A percentile compares a stretch with the other conserved stretches of the same genome.
Conservation (phyloP, 2,329 filamentous ascomycete species). For the Cercospora nicotianae region DNA sequence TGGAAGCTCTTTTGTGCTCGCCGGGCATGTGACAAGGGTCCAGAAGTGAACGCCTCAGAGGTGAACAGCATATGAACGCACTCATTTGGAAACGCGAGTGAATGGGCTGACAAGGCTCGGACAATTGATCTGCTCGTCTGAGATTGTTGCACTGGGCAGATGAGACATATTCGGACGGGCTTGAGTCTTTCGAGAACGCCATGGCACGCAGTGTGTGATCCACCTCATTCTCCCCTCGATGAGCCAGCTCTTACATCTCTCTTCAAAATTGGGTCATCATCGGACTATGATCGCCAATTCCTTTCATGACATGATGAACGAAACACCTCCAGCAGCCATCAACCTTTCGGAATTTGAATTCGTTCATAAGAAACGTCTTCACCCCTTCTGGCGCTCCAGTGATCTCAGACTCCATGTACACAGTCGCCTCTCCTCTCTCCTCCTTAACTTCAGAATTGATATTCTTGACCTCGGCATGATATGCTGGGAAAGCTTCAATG, state of each 20-base stretch:
- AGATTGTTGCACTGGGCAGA: too few species aligned
- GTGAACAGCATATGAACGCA: background rate
- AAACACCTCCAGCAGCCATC: slow-evolving; percentile 16
- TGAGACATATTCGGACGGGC: background rate
- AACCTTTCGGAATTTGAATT: slow-evolving; percentile 16
- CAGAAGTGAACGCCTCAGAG: background rate
- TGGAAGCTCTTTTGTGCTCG: background rate
- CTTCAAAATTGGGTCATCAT: slow-evolving; percentile 3
- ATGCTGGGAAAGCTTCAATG: slow-evolving; percentile 11
- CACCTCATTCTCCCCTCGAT: background rate
- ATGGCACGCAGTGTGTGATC: background rate
- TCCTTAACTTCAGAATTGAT: slow-evolving; percentile 17
- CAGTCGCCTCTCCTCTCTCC: slow-evolving; percentile 12
- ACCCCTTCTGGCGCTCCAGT: slow-evolving; percentile 14
- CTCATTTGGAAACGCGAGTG: background rate
- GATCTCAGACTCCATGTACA: slow-evolving; percentile 17
- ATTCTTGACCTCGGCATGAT: slow-evolving; percentile 13
- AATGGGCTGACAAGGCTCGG: background rate
- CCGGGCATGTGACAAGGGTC: background rate
- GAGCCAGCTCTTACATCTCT: background rate
- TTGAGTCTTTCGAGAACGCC: background rate
- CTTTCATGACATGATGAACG: slow-evolving; percentile 21
- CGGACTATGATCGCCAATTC: slow-evolving; percentile 14
- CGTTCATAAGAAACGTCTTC: slow-evolving; percentile 17
- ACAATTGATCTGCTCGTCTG: too few species aligned